Evolutionary conservation across 73 alveolate species (phyloP), one percentile per base, ranked within the genome.

Genomic region (Symbiodinium pilosum): DNA sequence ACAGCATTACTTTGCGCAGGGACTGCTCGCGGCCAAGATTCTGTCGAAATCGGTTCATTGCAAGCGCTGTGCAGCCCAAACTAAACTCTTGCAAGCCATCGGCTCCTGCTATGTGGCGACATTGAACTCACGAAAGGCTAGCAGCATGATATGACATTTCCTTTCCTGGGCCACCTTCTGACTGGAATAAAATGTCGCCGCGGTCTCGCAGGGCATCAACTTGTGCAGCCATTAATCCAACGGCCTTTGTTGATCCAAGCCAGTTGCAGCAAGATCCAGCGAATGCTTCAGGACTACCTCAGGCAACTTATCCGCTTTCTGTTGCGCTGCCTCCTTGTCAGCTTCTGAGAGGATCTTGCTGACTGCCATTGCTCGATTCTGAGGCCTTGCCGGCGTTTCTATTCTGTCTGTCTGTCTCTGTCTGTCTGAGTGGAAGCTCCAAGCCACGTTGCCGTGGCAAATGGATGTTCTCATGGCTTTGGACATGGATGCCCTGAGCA

Each of bases 121-220:
- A 14, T 47, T 47, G 59, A 47, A 14, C 59, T 47, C 59, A 47
- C 14, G 59, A 6, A 47, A 47, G 14, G 59, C 59, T 47, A 9
- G 14, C 59, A 47, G 14, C n/a, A n/a, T n/a, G n/a, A n/a, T n/a
- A 38, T n/a, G 36, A 2, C 42, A 38, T 69, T 32, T 43, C 38
- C 52, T 34, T 34, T 7, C 94, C 97, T 42, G 97, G 97, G n/a
- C 97, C 97, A 42, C 97, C 97, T 38, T 91, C 77, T 20, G 77
- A 89, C 2, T 84, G 87, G 21, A 59, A 42, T 24, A 89, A 30
- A 18, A 36, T 6, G 30, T 73, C 52, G 52, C 81, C 88, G 9
- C n/a, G 5, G 83, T 34, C 34, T 38, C 51, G 41, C 12, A 28
- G 47, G 32, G 68, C 81, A 8, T 68, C 97, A 34, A 91, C 38